phyloP scores from a whole-genome alignment of 169 alveolate species.

The Eimeria praecox region DNA sequence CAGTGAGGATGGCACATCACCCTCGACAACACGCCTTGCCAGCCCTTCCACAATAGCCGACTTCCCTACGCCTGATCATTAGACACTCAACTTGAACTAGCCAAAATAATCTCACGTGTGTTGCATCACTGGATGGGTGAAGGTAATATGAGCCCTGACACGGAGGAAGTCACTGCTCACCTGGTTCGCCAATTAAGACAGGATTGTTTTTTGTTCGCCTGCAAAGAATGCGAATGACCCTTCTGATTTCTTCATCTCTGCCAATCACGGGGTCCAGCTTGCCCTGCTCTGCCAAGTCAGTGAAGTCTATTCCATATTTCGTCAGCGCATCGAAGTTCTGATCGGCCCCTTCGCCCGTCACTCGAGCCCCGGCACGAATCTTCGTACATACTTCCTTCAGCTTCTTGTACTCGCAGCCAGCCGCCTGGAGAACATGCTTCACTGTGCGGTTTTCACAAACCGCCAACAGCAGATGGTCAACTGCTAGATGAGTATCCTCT shows the following conservation, averaged over 20 bases:
- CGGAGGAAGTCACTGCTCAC: neutral
- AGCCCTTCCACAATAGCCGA: slow-evolving; percentile 95
- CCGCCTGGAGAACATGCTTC: slow-evolving; percentile 18
- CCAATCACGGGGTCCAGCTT: slow-evolving; percentile 94
- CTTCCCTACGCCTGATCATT: slow-evolving; percentile 88
- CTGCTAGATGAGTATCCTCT: slow-evolving; percentile 73
- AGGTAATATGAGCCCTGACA: neutral
- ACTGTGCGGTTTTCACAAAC: slow-evolving; percentile 48
- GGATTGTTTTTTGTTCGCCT: slow-evolving; percentile 94
- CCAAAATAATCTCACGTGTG: neutral
- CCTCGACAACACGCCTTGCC: slow-evolving; percentile 92
- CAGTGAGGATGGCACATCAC: slow-evolving; percentile 93
- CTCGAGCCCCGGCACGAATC: slow-evolving; percentile 51
- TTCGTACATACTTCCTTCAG: slow-evolving; percentile 68
- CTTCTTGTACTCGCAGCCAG: slow-evolving; percentile 66
- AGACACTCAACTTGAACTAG: neutral
- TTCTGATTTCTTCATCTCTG: slow-evolving; percentile 91
- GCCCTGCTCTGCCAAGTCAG: slow-evolving; percentile 92
- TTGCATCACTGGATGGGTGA: neutral
- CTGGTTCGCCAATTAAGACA: slow-evolving; percentile 93
- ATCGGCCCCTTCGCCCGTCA: slow-evolving; percentile 51
- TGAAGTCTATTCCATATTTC: slow-evolving; percentile 90
- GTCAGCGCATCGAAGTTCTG: slow-evolving; percentile 83
- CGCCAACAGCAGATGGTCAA: slow-evolving; percentile 73
- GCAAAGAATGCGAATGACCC: slow-evolving; percentile 91